Evolutionary conservation across 2,329 filamentous ascomycete species (phyloP).

Genomic region (Pseudocercospora fuligena): DNA sequence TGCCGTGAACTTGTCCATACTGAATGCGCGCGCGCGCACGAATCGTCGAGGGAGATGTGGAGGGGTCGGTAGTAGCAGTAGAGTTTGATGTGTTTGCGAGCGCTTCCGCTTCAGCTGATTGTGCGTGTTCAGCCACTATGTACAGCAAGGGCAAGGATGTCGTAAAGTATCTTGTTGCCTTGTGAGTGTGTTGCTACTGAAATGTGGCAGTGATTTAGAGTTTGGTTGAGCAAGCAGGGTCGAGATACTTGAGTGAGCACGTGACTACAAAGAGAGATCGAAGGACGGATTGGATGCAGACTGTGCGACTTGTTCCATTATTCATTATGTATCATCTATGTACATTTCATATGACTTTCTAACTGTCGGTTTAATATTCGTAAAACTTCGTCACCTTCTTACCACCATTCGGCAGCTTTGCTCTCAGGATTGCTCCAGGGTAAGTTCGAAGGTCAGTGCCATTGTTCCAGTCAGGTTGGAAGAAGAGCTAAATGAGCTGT

Average conservation of each 20-base stretch:
- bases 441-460: constrained; percentile 49
- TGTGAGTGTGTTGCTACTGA: neutral
- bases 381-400: constrained; percentile 44
- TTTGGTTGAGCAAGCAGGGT: constrained; percentile 11
- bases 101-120: constrained; percentile 2
- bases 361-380: constrained; percentile 5
- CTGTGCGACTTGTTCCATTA: neutral
- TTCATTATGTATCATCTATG: neutral
- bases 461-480: constrained; percentile 54
- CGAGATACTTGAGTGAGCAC: neutral
- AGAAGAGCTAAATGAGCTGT: neutral
- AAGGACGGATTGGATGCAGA: neutral
- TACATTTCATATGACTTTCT: neutral
- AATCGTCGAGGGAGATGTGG: neutral
- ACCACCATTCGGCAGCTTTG: constrained; percentile 48
- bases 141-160: neutral
- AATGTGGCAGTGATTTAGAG: constrained; percentile 1
- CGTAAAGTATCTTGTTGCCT: neutral
- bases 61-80: neutral
- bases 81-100: neutral
- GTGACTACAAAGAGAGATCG: neutral
- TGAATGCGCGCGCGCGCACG: constrained; percentile 9
- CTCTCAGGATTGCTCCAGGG: constrained; percentile 53
- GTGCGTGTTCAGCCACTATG: constrained; percentile 1
- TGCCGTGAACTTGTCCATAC: constrained; percentile 71